Evolutionary conservation across 768 basidiomycete species (phyloP), one percentile per base, ranked within the genome.

Genomic region (Astraeus odoratus): DNA sequence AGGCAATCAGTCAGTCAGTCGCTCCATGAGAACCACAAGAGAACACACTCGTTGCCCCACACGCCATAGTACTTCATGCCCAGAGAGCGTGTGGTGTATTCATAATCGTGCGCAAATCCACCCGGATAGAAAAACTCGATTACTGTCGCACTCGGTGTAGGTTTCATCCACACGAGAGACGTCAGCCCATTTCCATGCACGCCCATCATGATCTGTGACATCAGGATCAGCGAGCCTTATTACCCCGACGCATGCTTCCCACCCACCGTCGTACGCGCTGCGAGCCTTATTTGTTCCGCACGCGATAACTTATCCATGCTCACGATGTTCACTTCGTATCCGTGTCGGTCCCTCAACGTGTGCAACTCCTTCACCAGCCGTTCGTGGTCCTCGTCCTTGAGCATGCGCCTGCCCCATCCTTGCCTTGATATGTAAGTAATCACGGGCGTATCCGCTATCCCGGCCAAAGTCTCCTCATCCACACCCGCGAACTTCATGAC

Each of bases 401-500:
- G 63, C 82, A 84, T 94, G 18, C 93, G 74, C 35, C 92, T 69
- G 13, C 81, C 84, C 93, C 92, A 97, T 2, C 73, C 78, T 59
- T 97, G 93, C 4, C 93, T 75, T 8, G 85, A 89, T 48, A 96
- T 76, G 56, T 97, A 97, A 9, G 93, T 95, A 66, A 97, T 91
- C 20, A 97, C 93, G 0, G 84, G 86, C 39, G 55, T 78, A 44
- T 51, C 30, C 2, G 39, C 47, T 34, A 73, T 77, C 10, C 70
- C 74, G n/a, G 64, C 61, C 0, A 72, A 74, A 9, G 67, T 56
- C 15, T 65, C 57, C 15, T 65, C 58, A 26, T 74, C 69, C 20
- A 83, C 54, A 2, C 85, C 86, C 9, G 85, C 77, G 54, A 86
- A 84, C 49, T 76, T 73, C 42, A 88, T 70, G 20, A 92, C 78